Evolutionary conservation across 164 flowering plant genomes (phyloP), one percentile per base, ranked within the genome.

Genomic region (Litsea cubeba): DNA sequence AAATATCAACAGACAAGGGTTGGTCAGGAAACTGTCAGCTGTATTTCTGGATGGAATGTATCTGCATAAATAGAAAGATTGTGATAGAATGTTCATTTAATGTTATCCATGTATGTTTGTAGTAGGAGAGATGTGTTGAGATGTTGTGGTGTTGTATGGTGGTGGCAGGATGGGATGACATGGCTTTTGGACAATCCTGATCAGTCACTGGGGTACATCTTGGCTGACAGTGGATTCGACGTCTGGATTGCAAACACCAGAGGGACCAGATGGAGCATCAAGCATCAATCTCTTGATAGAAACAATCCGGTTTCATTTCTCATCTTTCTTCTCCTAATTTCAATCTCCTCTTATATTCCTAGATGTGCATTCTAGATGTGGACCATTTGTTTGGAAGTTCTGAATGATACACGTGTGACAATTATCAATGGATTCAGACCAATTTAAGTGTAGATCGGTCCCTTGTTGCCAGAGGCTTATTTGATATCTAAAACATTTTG

Each of bases 201-300:
- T 5, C 79, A 87, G 73, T 78, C 84, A 71, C 83, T 91, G 24
- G 90, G 90, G 3, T 73, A 87, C 71, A 78, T 89, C 20, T 81
- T 91, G 74, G 96, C 93, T 1, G 92, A 91, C 46, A 74, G 70
- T 46, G 97, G 94, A 11, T 91, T 82, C 50, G 94, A 91, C 51
- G 97, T 91, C 17, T 91, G 97, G 97, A 82, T 91, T 20, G 82
- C 88, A 1, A 91, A 91, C 81, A 80, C 88, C 8, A 72, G 97
- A 81, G 97, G 96, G 24, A 91, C 97, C 40, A 74, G 87, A 75
- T 87, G 69, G 68, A 83, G 97, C 85, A 77, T 83, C 14, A 65
- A 80, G 7, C 97, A 91, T 65, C 69, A 73, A 1, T 46, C 80
- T n/a, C 84, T 89, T 26, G 80, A 80, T 74, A 76, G 87, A 5